Conservation (phyloP, 2,329 filamentous ascomycete species). For the Onygenales sp. region DNA sequence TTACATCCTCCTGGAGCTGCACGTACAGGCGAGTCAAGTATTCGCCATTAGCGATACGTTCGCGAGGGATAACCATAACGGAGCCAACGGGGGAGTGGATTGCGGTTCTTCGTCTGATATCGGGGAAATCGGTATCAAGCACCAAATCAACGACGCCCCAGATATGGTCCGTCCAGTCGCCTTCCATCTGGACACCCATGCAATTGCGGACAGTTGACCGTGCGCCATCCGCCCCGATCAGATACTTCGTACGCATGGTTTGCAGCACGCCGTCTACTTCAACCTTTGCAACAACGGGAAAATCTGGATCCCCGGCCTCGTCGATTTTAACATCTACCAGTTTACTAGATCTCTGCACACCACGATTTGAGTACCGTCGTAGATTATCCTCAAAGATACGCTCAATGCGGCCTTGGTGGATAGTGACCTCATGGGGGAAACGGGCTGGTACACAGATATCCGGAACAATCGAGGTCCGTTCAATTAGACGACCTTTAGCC, state of each 20-base stretch:
- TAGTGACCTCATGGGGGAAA: slow-evolving; percentile 14
- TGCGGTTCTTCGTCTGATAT: slow-evolving; percentile 71
- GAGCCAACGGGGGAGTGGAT: slow-evolving; percentile 67
- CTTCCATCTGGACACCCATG: slow-evolving; percentile 43
- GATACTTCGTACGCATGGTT: slow-evolving; percentile 55
- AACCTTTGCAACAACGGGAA: slow-evolving; percentile 26
- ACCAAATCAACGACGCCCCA: slow-evolving; percentile 72
- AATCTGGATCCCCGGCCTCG: slow-evolving; percentile 34
- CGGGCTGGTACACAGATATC: neutral
- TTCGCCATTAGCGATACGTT: slow-evolving; percentile 51
- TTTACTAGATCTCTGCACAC: slow-evolving; percentile 57
- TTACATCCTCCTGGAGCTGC: slow-evolving; percentile 23
- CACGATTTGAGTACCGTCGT: slow-evolving; percentile 47
- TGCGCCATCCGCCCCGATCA: slow-evolving; percentile 64
- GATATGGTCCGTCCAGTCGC: slow-evolving; percentile 60
- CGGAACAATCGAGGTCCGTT: slow-evolving; percentile 12
- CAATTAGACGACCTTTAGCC: slow-evolving; percentile 42
- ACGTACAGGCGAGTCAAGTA: slow-evolving; percentile 61
- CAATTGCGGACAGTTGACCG: slow-evolving; percentile 57
- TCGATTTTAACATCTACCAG: slow-evolving; percentile 54
- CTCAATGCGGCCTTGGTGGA: slow-evolving; percentile 2
- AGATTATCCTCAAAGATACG: slow-evolving; percentile 58
- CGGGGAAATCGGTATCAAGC: slow-evolving; percentile 63
- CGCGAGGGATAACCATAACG: slow-evolving; percentile 73
- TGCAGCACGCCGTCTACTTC: slow-evolving; percentile 19